These are phyloP conservation scores for Pezicula carpinea DNA, from an alignment of 2,329 filamentous ascomycete genomes.

Conservation along the genomic window DNA sequence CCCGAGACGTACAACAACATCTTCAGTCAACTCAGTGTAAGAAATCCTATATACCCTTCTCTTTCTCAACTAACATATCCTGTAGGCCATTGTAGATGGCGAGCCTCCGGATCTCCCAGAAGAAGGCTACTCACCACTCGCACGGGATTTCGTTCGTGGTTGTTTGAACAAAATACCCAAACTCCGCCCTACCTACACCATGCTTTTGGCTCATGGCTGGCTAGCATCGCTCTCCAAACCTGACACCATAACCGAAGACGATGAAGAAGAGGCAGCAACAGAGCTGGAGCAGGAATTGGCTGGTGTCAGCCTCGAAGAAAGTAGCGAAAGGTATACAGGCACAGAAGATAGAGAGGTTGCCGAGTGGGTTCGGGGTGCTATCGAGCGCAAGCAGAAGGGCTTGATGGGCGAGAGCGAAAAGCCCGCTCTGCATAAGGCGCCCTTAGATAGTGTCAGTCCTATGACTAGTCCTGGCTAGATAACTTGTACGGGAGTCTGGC, in stretches of 20 bases:
- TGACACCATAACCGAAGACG: conserved; percentile 66
- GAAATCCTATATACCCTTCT: conserved; percentile 33
- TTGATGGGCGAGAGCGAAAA: conserved; percentile 50
- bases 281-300: background rate
- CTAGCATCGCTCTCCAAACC: conserved; percentile 71
- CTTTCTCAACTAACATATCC: conserved; percentile 3
- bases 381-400: conserved; percentile 62
- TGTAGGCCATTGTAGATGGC: conserved; percentile 91
- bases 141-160: conserved; percentile 80
- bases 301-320: background rate
- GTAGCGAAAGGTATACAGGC: conserved; percentile 32
- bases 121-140: conserved; percentile 71
- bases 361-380: conserved; percentile 71
- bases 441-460: conserved; percentile 68
- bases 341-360: conserved; percentile 75
- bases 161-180: conserved; percentile 92
- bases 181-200: conserved; percentile 88
- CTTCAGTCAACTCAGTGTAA: conserved; percentile 92
- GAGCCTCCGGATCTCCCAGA: conserved; percentile 85
- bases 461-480: conserved; percentile 13
- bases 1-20: conserved; percentile 98
- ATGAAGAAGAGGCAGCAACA: conserved; percentile 48
- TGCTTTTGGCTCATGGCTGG: conserved; percentile 88
- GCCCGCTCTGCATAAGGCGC: conserved; percentile 83
- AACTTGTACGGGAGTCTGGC: no score